Evolutionary conservation across 2,329 filamentous ascomycete genomes (phyloP).

Genomic region (Colletotrichum gigasporum): DNA sequence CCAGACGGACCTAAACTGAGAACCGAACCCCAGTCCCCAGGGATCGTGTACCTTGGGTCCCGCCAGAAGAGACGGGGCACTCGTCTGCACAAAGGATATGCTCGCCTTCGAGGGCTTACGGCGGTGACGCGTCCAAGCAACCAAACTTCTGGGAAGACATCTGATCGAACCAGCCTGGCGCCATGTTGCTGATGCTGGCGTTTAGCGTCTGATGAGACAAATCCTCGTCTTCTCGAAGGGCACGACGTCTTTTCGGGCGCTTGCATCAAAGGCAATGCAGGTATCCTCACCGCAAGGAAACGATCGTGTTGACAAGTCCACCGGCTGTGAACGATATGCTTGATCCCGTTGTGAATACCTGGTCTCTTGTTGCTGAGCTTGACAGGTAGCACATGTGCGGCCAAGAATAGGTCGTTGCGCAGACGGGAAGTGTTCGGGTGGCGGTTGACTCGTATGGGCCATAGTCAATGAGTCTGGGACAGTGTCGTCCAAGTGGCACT

Average conservation of each 20-base stretch:
- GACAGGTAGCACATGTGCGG: neutral
- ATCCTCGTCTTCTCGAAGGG: neutral
- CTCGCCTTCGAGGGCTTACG: neutral
- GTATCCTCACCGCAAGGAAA: conserved; percentile 22
- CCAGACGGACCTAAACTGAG: neutral
- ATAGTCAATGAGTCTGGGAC: neutral
- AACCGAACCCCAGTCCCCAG: neutral
- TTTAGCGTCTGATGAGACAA: neutral
- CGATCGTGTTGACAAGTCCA: neutral
- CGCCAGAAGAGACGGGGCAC: neutral
- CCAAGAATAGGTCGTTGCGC: neutral
- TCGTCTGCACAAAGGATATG: neutral
- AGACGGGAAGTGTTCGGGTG: neutral
- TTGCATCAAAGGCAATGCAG: conserved; percentile 1
- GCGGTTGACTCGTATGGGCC: neutral
- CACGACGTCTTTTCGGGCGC: conserved; percentile 2
- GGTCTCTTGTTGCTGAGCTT: neutral
- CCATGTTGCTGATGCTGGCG: neutral
- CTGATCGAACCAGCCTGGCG: neutral
- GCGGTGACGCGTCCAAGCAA: neutral
- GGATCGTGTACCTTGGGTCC: neutral
- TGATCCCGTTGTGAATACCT: neutral
- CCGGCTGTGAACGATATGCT: neutral
- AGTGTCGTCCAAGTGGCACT: neutral
- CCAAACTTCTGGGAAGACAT: neutral